Evolutionary conservation across 2,329 filamentous ascomycete genomes (phyloP).

Genomic region (Cercospora sp.): DNA sequence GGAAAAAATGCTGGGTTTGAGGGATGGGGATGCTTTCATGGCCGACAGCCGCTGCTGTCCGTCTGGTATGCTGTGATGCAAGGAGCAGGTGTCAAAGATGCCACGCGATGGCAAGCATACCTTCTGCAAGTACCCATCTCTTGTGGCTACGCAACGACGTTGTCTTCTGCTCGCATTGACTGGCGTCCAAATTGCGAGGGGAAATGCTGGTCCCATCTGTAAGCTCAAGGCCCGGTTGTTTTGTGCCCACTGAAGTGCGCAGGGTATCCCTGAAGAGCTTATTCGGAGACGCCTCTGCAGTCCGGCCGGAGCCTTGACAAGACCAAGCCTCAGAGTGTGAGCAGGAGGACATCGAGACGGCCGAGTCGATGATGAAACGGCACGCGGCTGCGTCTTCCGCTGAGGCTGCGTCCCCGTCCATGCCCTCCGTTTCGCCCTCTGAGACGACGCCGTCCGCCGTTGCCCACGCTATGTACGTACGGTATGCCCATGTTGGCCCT

Average conservation of each 20-base stretch:
- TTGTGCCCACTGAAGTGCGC: constrained; percentile 5
- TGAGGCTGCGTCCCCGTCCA: neutral
- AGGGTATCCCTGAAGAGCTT: constrained; percentile 5
- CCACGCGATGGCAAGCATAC: constrained; percentile 28
- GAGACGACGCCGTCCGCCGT: neutral
- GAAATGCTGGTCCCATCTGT: constrained; percentile 12
- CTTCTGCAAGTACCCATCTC: constrained; percentile 20
- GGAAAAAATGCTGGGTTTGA: constrained; percentile 19
- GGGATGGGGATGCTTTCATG: constrained; percentile 27
- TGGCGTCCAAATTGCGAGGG: constrained; percentile 17
- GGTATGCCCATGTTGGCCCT: neutral
- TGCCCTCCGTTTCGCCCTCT: neutral
- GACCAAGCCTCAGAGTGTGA: neutral
- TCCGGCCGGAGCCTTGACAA: constrained; percentile 4
- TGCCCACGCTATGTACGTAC: neutral
- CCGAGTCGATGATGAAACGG: neutral
- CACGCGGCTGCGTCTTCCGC: neutral
- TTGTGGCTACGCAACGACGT: constrained; percentile 19
- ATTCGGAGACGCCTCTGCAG: constrained; percentile 3
- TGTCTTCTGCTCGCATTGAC: constrained; percentile 17
- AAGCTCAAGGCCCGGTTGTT: constrained; percentile 13
- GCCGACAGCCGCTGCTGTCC: constrained; percentile 25
- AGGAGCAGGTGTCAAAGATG: constrained; percentile 30
- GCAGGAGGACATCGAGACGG: neutral
- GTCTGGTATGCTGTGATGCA: constrained; percentile 29